Evolutionary conservation across 257 asterid genomes (phyloP), one percentile per base, ranked within the genome.

Genomic region (Knoxia roxburghii): DNA sequence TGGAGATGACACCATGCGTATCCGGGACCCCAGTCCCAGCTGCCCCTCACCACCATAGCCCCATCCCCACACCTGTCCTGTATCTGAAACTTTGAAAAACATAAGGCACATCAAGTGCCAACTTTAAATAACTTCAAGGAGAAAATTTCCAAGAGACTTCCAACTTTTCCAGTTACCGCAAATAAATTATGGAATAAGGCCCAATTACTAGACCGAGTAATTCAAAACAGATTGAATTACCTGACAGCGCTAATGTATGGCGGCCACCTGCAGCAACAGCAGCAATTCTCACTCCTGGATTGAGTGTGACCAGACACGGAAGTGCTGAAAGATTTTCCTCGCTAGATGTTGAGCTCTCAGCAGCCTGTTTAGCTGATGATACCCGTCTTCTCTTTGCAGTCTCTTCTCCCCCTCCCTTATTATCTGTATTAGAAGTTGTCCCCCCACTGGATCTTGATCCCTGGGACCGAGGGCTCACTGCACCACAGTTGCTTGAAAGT

Each of bases 11-110:
- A 90, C 95, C 96, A 88, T 94, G 62, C 95, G 89, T 71, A 94
- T 83, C 54, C 96, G 80, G 63, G 98, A 90, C 56, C 99, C 99
- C 77, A 94, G 57, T 27, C 99, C 99, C 70, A 94, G 86, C 82
- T 94, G 99, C 57, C 99, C 99, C 71, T 89, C 99, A 68, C 99
- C 99, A 67, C 99, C 99, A 73, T 94, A 89, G 73, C 99, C 99
- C 99, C 99, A 94, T 75, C 98, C 93, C 98, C 98, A 94, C 70
- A 94, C 98, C 83, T 90, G 98, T 75, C 99, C 99, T 61, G 80
- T 72, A 85, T 94, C 99, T 90, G 84, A 68, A 86, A 81, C 79
- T 82, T 78, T 33, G 74, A 64, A 76, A 72, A 73, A 68, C 68
- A 68, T 43, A 64, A 39, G 61, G 66, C 30, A 71, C 70, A 76